Base-by-base conservation (phyloP, 208 protist genomes). In the Porcisia hertigi region DNA sequence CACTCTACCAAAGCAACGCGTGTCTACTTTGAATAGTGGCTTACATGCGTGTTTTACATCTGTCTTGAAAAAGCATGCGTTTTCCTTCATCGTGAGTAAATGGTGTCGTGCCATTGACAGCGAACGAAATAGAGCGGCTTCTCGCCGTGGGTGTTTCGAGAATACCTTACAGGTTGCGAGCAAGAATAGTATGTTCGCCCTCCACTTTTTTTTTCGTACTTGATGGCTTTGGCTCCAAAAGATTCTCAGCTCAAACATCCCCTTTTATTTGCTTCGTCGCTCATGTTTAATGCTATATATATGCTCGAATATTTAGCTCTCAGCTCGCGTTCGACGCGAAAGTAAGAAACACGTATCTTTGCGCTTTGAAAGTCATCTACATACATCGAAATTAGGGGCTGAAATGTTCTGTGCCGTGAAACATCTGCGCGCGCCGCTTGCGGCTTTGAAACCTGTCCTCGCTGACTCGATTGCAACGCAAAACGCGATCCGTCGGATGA, bases 391-490 rank as follows among this genome's bases (percentile, higher is more conserved):
- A 43, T 20, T 30, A 58, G 25, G 41, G 25, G 25, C 20, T 53
- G 20, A 72, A 34, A 94, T 96, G 92, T 92, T 94, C 59, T 78
- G 74, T 20, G 59, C 77, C 43, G 73, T 75, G 52, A 84, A 75
- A 20, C n/a, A 87, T 47, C 77, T 75, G 59, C 83, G 71, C 12
- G 87, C 88, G 41, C 86, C 92, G 34, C 73, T 94, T 54, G 86
- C 88, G 59, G 75, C 82, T 11, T 72, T 94, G 80, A 94, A 92
- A 82, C 92, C 92, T 1, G 81, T 95, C 25, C 84, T 95, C 36
- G 83, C 84, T 7, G 84, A 77, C 64, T 94, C 90, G 25, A 75
- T 97, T 66, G 77, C 82, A 12, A 80, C 82, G 23, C 78, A 93
- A 55, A 85, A 80, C 39, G 55, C 69, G 60, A 84, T 92, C 45